Conservation (phyloP, 805 yeast species). For the Starmerella cellae region DNA sequence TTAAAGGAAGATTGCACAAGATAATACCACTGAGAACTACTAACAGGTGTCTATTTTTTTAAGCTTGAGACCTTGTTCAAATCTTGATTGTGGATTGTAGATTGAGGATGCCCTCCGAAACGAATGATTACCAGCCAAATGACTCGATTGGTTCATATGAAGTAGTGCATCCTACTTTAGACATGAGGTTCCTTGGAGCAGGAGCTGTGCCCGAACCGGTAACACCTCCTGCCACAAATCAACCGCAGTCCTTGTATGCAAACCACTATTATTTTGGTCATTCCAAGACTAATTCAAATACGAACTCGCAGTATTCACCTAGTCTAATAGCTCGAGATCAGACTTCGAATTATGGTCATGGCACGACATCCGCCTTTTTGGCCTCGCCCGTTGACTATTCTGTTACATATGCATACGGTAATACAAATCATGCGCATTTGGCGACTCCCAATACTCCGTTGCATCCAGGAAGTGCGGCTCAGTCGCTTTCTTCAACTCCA, state of each 20-base stretch:
- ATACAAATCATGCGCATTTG: neutral
- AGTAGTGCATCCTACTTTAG: neutral
- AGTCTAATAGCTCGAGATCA: conserved; percentile 1
- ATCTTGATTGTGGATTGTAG: no score
- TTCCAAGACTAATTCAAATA: neutral
- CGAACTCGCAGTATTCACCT: conserved; percentile 3
- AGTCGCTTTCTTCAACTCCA: neutral
- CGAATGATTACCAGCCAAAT: neutral
- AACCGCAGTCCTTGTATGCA: conserved; percentile 2
- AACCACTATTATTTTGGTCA: conserved; percentile 1
- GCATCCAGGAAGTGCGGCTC: neutral
- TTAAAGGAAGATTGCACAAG: no score
- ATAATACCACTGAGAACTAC: no score
- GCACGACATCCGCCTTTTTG: neutral
- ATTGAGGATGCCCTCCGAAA: neutral
- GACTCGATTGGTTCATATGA: neutral
- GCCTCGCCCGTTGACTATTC: neutral
- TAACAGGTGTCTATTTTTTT: no score
- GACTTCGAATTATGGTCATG: neutral
- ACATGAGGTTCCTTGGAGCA: neutral
- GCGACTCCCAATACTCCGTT: neutral
- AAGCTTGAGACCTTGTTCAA: no score
- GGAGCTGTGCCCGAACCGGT: conserved; percentile 9
- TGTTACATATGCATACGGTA: neutral
- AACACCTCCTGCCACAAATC: conserved; percentile 12